Conservation (phyloP, 164 flowering plant species). For the Buxus sempervirens region DNA sequence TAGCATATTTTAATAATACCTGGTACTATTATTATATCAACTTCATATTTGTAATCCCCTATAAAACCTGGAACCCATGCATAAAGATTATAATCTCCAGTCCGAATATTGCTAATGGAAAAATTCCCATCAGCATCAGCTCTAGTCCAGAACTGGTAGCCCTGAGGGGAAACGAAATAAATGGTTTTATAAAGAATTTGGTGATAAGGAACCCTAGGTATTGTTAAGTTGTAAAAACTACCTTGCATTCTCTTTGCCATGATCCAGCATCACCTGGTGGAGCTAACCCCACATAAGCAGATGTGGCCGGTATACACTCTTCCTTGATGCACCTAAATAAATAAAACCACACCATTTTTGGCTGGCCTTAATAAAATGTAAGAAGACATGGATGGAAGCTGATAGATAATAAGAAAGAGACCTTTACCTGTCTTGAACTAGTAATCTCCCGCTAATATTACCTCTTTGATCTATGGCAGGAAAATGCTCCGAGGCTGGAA, state of each 20-base stretch:
- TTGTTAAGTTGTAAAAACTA: slow-evolving; percentile 5
- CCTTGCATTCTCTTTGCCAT: slow-evolving; percentile 95
- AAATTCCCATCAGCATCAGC: slow-evolving; percentile 59
- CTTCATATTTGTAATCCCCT: slow-evolving; percentile 16
- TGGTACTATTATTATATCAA: slow-evolving; percentile 6
- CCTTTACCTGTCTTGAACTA: slow-evolving; percentile 55
- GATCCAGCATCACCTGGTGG: slow-evolving; percentile 74
- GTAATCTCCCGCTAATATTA: slow-evolving; percentile 52
- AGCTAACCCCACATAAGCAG: slow-evolving; percentile 82
- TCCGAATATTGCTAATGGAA: slow-evolving; percentile 40
- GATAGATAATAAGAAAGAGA: slow-evolving; percentile 1
- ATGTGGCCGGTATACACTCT: slow-evolving; percentile 36
- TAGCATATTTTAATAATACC: slow-evolving; percentile 1
- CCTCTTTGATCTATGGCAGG: slow-evolving; percentile 56
- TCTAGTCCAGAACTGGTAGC: slow-evolving; percentile 80
- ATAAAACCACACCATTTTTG: background rate
- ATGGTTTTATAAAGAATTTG: background rate
- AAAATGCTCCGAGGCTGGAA: slow-evolving; percentile 66
- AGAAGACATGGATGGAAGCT: slow-evolving; percentile 7
- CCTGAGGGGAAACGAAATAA: slow-evolving; percentile 30
- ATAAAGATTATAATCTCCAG: slow-evolving; percentile 65
- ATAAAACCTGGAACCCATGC: slow-evolving; percentile 22
- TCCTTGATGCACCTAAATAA: slow-evolving; percentile 36
- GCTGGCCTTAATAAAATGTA: slow-evolving; percentile 13
- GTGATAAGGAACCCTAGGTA: background rate